phyloP scores from a whole-genome alignment of 2,329 filamentous ascomycete genomes.

The Lasiodiplodia hormozganensis region DNA sequence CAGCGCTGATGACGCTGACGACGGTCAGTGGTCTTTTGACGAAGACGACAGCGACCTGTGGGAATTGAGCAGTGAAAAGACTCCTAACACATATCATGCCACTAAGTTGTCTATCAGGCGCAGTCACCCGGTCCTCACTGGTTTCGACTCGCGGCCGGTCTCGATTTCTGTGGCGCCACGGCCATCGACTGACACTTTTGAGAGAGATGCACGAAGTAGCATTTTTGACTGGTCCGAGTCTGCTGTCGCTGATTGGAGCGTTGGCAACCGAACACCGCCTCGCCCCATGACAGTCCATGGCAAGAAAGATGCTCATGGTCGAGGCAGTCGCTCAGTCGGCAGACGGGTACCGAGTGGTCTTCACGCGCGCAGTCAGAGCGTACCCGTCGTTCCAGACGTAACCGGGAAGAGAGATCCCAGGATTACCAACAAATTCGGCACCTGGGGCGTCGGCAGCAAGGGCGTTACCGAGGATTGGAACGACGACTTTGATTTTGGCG shows the following conservation, averaged over 20 bases:
- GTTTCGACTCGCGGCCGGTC: constrained; percentile 41
- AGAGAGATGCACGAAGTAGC: constrained; percentile 63
- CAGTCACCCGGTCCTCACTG: constrained; percentile 41
- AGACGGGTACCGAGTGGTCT: constrained; percentile 72
- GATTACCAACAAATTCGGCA: constrained; percentile 75
- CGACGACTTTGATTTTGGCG: constrained; percentile 81
- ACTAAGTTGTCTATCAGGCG: constrained; percentile 43
- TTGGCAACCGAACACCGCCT: constrained; percentile 63
- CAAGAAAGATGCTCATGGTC: constrained; percentile 73
- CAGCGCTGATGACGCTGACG: constrained; percentile 46
- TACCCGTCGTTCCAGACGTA: constrained; percentile 71
- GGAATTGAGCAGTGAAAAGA: constrained; percentile 46
- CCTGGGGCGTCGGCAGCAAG: constrained; percentile 81
- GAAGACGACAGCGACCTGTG: constrained; percentile 45
- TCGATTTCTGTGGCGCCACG: constrained; percentile 4
- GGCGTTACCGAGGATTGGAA: constrained; percentile 88
- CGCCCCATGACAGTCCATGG: constrained; percentile 78
- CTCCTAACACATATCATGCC: constrained; percentile 39
- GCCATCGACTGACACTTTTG: constrained; percentile 40
- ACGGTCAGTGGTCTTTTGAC: constrained; percentile 51
- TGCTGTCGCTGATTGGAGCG: constrained; percentile 64
- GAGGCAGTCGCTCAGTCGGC: constrained; percentile 71
- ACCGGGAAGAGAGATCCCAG: constrained; percentile 60
- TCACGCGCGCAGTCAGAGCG: constrained; percentile 81
- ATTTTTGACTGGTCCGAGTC: constrained; percentile 81